Percentiles rank a stretch among this genome's conserved stretches.
These are phyloP conservation scores for Colletotrichum euphorbiae DNA, from an alignment of 2,329 filamentous ascomycete genomes.

Conservation along the genomic window DNA sequence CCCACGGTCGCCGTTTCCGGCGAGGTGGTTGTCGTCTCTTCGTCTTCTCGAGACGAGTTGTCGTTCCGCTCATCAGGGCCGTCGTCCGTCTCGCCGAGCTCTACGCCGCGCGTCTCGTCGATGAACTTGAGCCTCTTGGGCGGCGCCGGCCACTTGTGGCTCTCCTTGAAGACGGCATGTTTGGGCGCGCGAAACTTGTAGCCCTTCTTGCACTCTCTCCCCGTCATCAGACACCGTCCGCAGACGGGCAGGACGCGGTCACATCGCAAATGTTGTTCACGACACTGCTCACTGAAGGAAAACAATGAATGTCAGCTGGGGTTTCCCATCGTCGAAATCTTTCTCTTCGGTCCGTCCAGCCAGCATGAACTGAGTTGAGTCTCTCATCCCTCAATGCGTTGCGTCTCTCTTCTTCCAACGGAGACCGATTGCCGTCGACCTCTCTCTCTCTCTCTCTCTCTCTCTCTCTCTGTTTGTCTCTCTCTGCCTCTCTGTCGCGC, in stretches of 20 bases:
- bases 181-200: conserved; percentile 41
- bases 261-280: conserved; percentile 62
- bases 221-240: conserved; percentile 38
- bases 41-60: conserved; percentile 4
- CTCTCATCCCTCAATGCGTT: not conserved
- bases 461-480: not conserved
- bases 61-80: not conserved
- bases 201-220: conserved; percentile 39
- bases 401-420: not conserved
- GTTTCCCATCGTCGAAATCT: not conserved
- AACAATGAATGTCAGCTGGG: conserved; percentile 7
- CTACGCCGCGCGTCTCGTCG: conserved; percentile 34
- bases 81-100: conserved; percentile 31
- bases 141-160: conserved; percentile 37
- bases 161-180: conserved; percentile 36
- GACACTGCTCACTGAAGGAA: conserved; percentile 55
- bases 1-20: conserved; percentile 22
- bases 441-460: not conserved
- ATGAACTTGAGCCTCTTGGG: conserved; percentile 38
- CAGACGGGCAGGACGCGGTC: conserved; percentile 39
- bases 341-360: not conserved
- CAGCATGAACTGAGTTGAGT: not conserved
- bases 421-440: no score
- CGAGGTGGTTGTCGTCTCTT: conserved; percentile 3
- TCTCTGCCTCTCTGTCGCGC: not conserved